Conservation (phyloP, 768 basidiomycete genomes). For the Calocybe indica region DNA sequence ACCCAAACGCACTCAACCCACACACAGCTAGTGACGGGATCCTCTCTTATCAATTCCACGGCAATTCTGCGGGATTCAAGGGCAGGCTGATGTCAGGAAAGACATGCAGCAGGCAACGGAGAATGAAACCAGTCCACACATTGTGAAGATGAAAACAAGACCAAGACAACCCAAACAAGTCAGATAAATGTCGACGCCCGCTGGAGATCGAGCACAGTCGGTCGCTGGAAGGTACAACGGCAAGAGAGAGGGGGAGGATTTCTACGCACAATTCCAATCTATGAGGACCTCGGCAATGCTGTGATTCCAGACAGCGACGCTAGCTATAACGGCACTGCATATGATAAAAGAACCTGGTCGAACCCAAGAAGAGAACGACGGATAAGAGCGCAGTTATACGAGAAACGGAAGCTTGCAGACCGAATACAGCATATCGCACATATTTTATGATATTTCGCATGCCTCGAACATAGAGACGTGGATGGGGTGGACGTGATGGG, state of each 20-base stretch:
- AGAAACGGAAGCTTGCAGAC: constrained; percentile 24
- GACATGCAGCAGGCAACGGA: too few species aligned
- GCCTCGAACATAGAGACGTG: constrained; percentile 23
- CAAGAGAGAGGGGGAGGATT: neutral
- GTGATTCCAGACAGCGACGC: constrained; percentile 65
- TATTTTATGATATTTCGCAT: constrained; percentile 43
- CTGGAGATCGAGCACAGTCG: constrained; percentile 18
- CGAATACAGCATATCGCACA: constrained; percentile 56
- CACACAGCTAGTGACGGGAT: constrained; percentile 50
- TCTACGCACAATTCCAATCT: constrained; percentile 32
- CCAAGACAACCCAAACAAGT: constrained; percentile 54
- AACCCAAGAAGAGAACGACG: constrained; percentile 4
- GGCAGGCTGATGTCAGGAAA: neutral
- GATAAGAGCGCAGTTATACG: neutral
- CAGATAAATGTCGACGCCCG: constrained; percentile 51
- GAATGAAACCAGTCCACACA: constrained; percentile 34
- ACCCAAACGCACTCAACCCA: constrained; percentile 72
- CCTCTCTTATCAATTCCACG: constrained; percentile 46
- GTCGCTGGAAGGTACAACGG: constrained; percentile 1
- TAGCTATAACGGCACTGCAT: constrained; percentile 61
- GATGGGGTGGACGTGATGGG: constrained; percentile 11
- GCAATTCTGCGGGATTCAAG: constrained; percentile 37
- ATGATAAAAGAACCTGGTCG: constrained; percentile 49
- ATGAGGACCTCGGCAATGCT: constrained; percentile 32
- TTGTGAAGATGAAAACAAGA: constrained; percentile 49